Conservation (phyloP, 805 yeast genomes). For the Candida argentea region DNA sequence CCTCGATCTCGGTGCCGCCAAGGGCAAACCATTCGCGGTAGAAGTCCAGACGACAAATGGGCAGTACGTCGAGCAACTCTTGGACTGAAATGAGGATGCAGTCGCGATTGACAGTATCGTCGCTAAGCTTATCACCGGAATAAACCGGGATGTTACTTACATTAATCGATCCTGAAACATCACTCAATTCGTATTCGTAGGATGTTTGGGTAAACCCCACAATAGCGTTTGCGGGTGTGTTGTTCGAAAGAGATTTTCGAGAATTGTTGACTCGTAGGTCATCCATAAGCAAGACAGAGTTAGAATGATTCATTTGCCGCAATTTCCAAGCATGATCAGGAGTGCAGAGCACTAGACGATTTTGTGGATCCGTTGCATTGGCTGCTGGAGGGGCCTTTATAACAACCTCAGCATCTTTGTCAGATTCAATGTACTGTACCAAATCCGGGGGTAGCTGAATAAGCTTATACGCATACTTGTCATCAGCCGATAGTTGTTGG, state of each 20-base stretch:
- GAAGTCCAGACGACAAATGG: conserved; percentile 50
- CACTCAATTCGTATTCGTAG: conserved; percentile 27
- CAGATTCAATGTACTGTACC: conserved; percentile 21
- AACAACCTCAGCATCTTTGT: conserved; percentile 17
- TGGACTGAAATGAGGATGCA: conserved; percentile 10
- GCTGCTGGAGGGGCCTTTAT: conserved; percentile 19
- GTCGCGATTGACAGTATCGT: background rate
- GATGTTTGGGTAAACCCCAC: conserved; percentile 19
- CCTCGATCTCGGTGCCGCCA: conserved; percentile 49
- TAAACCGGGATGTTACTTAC: conserved; percentile 18
- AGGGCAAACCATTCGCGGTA: conserved; percentile 37
- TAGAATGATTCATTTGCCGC: conserved; percentile 79
- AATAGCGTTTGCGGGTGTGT: conserved; percentile 9
- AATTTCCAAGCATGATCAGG: conserved; percentile 47
- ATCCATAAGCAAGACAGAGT: conserved; percentile 53
- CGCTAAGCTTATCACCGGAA: conserved; percentile 4
- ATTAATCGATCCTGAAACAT: conserved; percentile 18
- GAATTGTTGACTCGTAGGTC: conserved; percentile 6
- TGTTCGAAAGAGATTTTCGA: background rate
- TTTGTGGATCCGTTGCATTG: conserved; percentile 7
- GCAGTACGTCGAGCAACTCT: conserved; percentile 32
- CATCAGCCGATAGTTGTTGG: conserved; percentile 12
- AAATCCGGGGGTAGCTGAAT: conserved; percentile 46
- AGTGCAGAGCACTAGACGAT: conserved; percentile 59
- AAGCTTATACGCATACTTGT: conserved; percentile 31